Conservation (phyloP, 805 yeast genomes). For the Wickerhamiella galacta region DNA sequence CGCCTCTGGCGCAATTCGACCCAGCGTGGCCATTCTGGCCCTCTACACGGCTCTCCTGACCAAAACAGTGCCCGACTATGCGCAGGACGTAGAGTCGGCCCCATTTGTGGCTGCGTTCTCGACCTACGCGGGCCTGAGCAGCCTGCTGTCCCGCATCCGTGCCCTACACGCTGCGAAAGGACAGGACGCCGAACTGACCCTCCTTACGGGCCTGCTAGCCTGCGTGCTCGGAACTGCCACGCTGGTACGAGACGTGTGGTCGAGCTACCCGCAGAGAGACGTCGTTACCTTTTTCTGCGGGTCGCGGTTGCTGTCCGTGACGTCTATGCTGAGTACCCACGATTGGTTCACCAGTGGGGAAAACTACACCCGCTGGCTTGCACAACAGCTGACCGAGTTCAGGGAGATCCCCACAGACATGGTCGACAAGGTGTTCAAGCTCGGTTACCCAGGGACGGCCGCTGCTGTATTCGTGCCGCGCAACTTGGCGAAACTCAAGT, state of each 20-base stretch:
- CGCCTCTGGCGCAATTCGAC: no score
- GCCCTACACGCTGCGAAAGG: no score
- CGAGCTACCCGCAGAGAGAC: not conserved
- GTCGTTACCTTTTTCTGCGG: conserved; percentile 1
- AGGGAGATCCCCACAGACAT: conserved; percentile 5
- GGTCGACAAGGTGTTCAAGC: conserved; percentile 13
- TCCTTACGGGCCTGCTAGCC: not conserved
- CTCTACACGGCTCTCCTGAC: no score
- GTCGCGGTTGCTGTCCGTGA: conserved; percentile 1
- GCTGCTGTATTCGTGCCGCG: conserved; percentile 6
- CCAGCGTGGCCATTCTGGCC: no score
- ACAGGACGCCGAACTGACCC: not conserved
- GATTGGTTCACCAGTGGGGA: conserved; percentile 11
- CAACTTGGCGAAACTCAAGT: conserved; percentile 1
- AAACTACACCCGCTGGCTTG: conserved; percentile 13
- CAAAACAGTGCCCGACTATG: no score
- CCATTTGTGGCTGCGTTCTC: no score
- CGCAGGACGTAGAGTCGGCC: no score
- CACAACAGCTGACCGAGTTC: conserved; percentile 7
- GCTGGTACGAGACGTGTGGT: not conserved
- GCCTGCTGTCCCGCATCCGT: conserved; percentile 1
- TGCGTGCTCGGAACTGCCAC: not conserved
- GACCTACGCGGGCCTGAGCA: not conserved
- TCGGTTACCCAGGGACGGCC: conserved; percentile 14
- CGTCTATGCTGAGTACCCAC: not conserved